Base-by-base conservation (phyloP, 352 stramenopile genomes). In the Phytophthora pisi region DNA sequence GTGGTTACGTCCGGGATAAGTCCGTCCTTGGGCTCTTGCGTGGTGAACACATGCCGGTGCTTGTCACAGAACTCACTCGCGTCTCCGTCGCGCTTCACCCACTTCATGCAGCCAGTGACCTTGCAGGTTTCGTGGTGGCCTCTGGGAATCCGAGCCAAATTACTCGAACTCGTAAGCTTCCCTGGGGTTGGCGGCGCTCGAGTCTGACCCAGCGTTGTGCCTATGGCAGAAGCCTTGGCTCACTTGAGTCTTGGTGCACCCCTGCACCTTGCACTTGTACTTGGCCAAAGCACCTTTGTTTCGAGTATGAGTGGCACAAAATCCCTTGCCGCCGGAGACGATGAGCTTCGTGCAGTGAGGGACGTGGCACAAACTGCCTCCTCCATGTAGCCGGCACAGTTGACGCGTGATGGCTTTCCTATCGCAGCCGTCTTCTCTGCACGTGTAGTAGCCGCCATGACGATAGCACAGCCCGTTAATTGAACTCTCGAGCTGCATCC, bases 341-440 rank as follows among this genome's bases (percentile, higher is more conserved):
- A 24, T 36, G 23, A 54, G 24, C 26, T 54, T 38, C 5, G 13
- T 16, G 24, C 47, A 54, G 24, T 26, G 7, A 54, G 7, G 5
- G 24, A 38, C 20, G 9, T 26, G 23, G 51, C 51, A 57, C 15
- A n/a, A 3, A 6, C 30, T 28, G 30, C 51, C 51, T 18, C 45
- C 26, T 11, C 56, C 15, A 46, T 62, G 56, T 6, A 6, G 24
- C 7, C 18, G 16, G 28, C 56, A 62, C 23, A 34, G 52, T 15
- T 34, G 15, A 18, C 18, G 4, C 7, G 30, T 18, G 5, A 23
- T 16, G 24, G 8, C 43, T 24, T 45, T 40, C 43, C 5, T 43
- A 3, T 34, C 10, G 28, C 56, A 62, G 4, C 56, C 56, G 9
- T 54, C 42, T 9, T 7, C 18, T 46, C 38, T 54, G 56, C 56